Base-by-base conservation (phyloP, 2,329 filamentous ascomycete genomes). In the Paraphoma sp. region DNA sequence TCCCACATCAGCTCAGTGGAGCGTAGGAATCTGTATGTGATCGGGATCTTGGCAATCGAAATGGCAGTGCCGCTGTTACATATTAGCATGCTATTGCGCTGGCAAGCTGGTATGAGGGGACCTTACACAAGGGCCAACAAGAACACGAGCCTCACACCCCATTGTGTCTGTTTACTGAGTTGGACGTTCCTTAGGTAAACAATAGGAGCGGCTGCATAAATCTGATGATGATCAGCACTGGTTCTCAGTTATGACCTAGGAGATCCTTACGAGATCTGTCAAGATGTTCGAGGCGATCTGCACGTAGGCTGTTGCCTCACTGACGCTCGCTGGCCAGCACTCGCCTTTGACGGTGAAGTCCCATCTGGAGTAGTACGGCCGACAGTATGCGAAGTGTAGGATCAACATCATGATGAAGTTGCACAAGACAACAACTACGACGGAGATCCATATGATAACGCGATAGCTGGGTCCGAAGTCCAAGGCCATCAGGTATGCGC, bases 401-500 rank as follows among this genome's bases (percentile, higher is more conserved):
- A 51, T 40, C 38, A 51, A 28, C 44, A 56, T 51, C 48, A 51
- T 56, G 30, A 55, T 10, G 36, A 56, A 45, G 43, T 56, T 56
- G 48, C 48, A 56, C 8, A 51, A 17, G 16, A 48, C 30, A 2
- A 56, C 48, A 4, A 56, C 36, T 6, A 33, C 44, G 12, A 56
- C 40, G 12, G 53, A 51, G 18, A 41, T 40, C 60, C 60, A 62
- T 30, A 62, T 55, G n/a, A 65, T 45, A 1, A 33, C 10, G 18
- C 62, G 53, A 43, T 58, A 60, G 12, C 38, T 49, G 6, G 43
- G 46, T 28, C 56, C 59, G 33, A 65, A 64, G 38, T 62, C 48
- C 33, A 65, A 42, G 9, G 51, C 54, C 14, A 65, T 50, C 1
- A 65, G 46, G 36, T 65, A 65, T 16, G 48, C 46, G 44, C 63